Base-by-base conservation (phyloP, 2,329 filamentous ascomycete genomes). In the Phaeoacremonium minimum region DNA sequence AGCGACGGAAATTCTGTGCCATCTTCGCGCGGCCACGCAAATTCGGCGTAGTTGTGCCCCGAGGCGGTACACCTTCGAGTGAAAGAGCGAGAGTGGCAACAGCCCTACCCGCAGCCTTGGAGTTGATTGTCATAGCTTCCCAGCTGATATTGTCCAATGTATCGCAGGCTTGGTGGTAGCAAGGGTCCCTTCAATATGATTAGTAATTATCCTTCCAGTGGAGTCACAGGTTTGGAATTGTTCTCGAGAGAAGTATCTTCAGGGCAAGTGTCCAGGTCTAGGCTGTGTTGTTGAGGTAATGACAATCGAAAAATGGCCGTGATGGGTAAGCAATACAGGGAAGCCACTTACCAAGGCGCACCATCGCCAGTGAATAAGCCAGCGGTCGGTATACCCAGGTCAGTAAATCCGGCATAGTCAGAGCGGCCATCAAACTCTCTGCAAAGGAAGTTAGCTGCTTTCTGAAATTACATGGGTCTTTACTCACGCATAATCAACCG, bases 341-440 rank as follows among this genome's bases (percentile, higher is more conserved):
- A n/a, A n/a, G n/a, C n/a, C n/a, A n/a, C n/a, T n/a, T n/a, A n/a
- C 29, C 33, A 41, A 3, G 46, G 46, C 26, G 61, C 67, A 40
- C 77, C 75, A 2, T 74, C 77, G 4, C 79, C 79, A 4, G 77
- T 81, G 48, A 77, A 77, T 15, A 83, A 61, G 7, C 76, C 76
- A n/a, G 61, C 75, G 28, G 56, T 67, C 14, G 64, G 73, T 48
- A 78, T 80, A 26, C 74, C 70, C 17, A 69, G 60, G 28, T 73
- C 61, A 20, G 75, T 61, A 62, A 83, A 83, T 2, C 73, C 69
- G 11, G 71, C 74, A 44, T 83, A 82, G 49, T 83, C 79, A 7
- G 69, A 77, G 32, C 77, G 70, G 4, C 73, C 75, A 22, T 71
- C 67, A 42, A 79, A 78, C 4, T 63, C 63, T n/a, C 69, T 73